Evolutionary conservation across 2,329 filamentous ascomycete species (phyloP).

Genomic region (Exserohilum rostratum): DNA sequence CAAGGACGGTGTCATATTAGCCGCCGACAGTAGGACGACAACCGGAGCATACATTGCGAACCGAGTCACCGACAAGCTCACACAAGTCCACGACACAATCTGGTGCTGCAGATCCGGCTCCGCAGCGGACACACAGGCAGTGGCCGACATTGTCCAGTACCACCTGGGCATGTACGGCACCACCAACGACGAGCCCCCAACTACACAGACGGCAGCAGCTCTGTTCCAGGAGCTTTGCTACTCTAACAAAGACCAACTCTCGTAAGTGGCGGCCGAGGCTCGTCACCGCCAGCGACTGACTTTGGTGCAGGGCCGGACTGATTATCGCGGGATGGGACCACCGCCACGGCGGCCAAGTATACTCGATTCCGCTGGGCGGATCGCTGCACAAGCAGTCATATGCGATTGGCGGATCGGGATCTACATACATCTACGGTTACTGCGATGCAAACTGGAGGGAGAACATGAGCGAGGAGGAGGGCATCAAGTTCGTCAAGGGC

Average conservation of each 20-base stretch:
- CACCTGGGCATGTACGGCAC: conserved; percentile 92
- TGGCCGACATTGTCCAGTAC: conserved; percentile 97
- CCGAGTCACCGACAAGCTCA: conserved; percentile 98
- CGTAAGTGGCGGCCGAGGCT: conserved; percentile 61
- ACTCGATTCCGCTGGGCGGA: conserved; percentile 93
- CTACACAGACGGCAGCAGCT: conserved; percentile 91
- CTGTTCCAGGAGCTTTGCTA: conserved; percentile 99
- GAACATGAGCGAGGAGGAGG: conserved; percentile 89
- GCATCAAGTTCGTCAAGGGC: conserved; percentile 90
- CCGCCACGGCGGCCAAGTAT: conserved; percentile 93
- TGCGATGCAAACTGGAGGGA: conserved; percentile 97
- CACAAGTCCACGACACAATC: conserved; percentile 97
- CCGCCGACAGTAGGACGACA: conserved; percentile 95
- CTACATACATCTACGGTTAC: conserved; percentile 99
- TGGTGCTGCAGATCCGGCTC: conserved; percentile 99
- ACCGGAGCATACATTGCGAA: conserved; percentile 99
- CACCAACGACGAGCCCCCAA: conserved; percentile 85
- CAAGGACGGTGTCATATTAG: conserved; percentile 97
- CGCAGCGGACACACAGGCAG: conserved; percentile 95
- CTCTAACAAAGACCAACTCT: conserved; percentile 91
- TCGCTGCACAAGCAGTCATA: conserved; percentile 98
- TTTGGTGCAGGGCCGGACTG: conserved; percentile 75
- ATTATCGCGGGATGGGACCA: conserved; percentile 99
- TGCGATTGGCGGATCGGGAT: conserved; percentile 93
- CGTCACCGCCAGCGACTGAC: conserved; percentile 23